Evolutionary conservation across 2,329 filamentous ascomycete genomes (phyloP), one percentile per base, ranked within the genome.

Genomic region (Apiospora saccharicola): DNA sequence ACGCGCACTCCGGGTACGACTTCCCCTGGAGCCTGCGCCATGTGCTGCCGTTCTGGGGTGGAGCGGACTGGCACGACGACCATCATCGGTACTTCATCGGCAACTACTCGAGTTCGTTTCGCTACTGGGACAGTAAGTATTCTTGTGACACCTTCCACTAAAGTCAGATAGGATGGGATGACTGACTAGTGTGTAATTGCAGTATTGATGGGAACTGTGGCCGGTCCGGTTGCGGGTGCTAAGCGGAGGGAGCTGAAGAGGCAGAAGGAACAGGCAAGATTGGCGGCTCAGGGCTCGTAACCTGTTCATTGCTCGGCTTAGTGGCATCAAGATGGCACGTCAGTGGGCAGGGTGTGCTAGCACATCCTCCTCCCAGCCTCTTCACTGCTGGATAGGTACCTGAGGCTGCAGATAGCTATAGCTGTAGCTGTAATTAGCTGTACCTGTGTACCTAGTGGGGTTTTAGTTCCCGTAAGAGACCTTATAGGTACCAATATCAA

Each of bases 81-180:
- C 96, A 99, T 86, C 96, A 99, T 85, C 96, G 98, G 87, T 94
- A 95, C 82, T 99, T 99, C 85, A 95, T 98, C 75, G 96, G 96
- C 78, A 99, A 99, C 88, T 99, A 98, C 83, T 88, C 96, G 69
- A 98, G 95, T 81, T 97, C 94, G 87, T 99, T 99, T 91, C 90
- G 96, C 83, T 99, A 96, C 96, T 98, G 96, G 96, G 96, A 99
- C 86, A 97, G 93, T 82, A 83, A 91, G 78, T 89, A 98, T 76
- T 95, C 98, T 84, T n/a, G 98, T 96, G 74, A 95, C 99, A 88
- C 94, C 94, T 75, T 94, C 94, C 70, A 10, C 13, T 26, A 7
- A 41, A n/a, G n/a, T 10, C 46, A n/a, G 47, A 24, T 24, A n/a
- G 47, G n/a, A 14, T 4, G 19, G 46, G 46, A 24, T 51, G 47